phyloP scores from a whole-genome alignment of 1,139 yeast genomes.

The Pichia sp. region DNA sequence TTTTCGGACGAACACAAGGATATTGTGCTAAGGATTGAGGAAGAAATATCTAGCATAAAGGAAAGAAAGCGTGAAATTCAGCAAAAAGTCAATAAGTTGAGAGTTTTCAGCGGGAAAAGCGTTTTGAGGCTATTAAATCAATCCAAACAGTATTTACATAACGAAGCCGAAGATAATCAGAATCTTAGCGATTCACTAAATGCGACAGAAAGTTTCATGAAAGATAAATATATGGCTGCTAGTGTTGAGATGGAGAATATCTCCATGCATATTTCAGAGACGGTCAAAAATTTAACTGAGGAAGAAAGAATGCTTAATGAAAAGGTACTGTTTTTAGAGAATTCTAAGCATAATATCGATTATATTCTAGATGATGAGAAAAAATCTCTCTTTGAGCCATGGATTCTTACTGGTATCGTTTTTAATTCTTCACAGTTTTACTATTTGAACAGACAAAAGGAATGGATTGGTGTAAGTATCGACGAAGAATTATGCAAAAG shows the following conservation, averaged over 20 bases:
- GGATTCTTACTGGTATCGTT: slow-evolving; percentile 26
- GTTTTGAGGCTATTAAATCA: slow-evolving; percentile 5
- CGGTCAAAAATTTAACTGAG: slow-evolving; percentile 12
- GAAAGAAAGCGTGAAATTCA: slow-evolving; percentile 2
- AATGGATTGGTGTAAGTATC: slow-evolving; percentile 21
- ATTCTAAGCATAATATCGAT: slow-evolving; percentile 19
- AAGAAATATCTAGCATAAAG: slow-evolving; percentile 14
- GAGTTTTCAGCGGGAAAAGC: slow-evolving; percentile 28
- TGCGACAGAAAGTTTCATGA: slow-evolving; percentile 1
- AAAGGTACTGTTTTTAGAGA: neutral
- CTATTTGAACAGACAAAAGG: slow-evolving; percentile 12
- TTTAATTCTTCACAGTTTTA: slow-evolving; percentile 24
- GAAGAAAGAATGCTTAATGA: slow-evolving; percentile 5
- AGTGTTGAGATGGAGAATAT: slow-evolving; percentile 7
- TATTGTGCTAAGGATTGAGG: slow-evolving; percentile 16
- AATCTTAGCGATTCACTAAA: too few species aligned
- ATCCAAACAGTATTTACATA: slow-evolving; percentile 1
- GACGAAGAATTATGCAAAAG: slow-evolving; percentile 20
- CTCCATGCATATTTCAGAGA: slow-evolving; percentile 10
- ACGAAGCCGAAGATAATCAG: neutral
- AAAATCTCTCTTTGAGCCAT: slow-evolving; percentile 24
- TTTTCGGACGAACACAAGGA: slow-evolving; percentile 25
- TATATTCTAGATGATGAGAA: slow-evolving; percentile 14
- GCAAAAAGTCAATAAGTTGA: slow-evolving; percentile 20
- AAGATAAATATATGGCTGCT: slow-evolving; percentile 11